Conservation (phyloP, 345 rosid species). For the Populus pruinosa region DNA sequence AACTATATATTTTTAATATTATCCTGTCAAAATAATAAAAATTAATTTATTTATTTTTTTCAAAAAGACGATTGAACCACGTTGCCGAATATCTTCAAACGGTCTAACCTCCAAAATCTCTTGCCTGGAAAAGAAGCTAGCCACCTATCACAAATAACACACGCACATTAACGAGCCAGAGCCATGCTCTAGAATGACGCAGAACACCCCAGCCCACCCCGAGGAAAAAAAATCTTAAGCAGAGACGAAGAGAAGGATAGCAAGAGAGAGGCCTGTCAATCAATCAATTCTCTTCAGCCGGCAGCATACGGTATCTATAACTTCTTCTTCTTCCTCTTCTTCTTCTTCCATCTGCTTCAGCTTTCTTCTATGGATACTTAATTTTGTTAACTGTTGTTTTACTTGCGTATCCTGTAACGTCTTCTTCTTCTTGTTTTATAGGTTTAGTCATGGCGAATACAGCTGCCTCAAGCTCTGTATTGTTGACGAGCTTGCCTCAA, state of each 20-base stretch:
- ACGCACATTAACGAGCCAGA: background rate
- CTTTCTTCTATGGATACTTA: background rate
- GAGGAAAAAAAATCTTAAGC: background rate
- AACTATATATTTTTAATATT: too few relatives aligned
- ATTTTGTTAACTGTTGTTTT: background rate
- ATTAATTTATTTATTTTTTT: too few relatives aligned
- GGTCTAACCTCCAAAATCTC: too few relatives aligned
- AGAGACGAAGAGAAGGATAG: background rate
- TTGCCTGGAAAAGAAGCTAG: too few relatives aligned
- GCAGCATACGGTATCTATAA: background rate
- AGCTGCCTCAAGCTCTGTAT: constrained; percentile 7
- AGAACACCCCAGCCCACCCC: background rate
- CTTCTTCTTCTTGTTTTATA: background rate
- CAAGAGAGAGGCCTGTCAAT: background rate
- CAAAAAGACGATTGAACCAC: too few relatives aligned
- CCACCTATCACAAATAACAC: too few relatives aligned
- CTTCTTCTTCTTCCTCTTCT: too few relatives aligned
- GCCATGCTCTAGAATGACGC: background rate
- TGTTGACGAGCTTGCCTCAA: constrained; percentile 10
- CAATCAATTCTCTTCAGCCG: background rate
- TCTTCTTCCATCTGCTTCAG: too few relatives aligned
- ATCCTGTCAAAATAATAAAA: too few relatives aligned
- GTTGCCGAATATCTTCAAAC: too few relatives aligned
- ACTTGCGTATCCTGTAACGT: background rate
- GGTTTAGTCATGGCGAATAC: constrained; percentile 1